Percentiles rank a stretch among this genome's conserved stretches.
phyloP scores from a whole-genome alignment of 805 yeast genomes.

The Saturnispora dispora region DNA sequence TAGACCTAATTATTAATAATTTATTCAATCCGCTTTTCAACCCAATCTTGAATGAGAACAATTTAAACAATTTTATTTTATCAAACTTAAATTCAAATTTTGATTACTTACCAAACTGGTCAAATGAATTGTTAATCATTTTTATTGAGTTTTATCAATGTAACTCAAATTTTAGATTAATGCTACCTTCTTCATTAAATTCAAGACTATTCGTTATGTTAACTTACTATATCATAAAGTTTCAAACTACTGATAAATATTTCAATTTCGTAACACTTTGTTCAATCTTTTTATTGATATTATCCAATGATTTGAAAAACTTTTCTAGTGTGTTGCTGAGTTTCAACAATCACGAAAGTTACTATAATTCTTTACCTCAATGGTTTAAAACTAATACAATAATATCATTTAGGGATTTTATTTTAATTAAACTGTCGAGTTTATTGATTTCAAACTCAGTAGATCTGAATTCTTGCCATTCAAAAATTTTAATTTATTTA shows the following conservation, averaged over 20 bases:
- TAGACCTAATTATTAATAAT: constrained; percentile 39
- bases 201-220: constrained; percentile 46
- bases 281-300: constrained; percentile 42
- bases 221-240: constrained; percentile 48
- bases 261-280: constrained; percentile 40
- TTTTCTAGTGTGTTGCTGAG: constrained; percentile 30
- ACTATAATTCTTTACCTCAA: constrained; percentile 40
- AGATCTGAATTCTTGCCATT: constrained; percentile 25
- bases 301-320: constrained; percentile 32
- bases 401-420: constrained; percentile 53
- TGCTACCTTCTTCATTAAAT: constrained; percentile 35
- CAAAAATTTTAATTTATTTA: constrained; percentile 47
- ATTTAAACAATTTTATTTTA: constrained; percentile 19
- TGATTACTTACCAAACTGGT: constrained; percentile 33
- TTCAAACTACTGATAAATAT: constrained; percentile 31
- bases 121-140: constrained; percentile 50
- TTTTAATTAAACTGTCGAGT: constrained; percentile 43
- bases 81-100: constrained; percentile 2
- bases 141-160: constrained; percentile 74
- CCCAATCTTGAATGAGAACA: constrained; percentile 28
- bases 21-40: constrained; percentile 38
- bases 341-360: constrained; percentile 32
- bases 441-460: constrained; percentile 31
- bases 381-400: constrained; percentile 33
- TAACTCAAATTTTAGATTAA: constrained; percentile 45